phyloP scores from a whole-genome alignment of 345 rosid species.

The Acer yangbiense region DNA sequence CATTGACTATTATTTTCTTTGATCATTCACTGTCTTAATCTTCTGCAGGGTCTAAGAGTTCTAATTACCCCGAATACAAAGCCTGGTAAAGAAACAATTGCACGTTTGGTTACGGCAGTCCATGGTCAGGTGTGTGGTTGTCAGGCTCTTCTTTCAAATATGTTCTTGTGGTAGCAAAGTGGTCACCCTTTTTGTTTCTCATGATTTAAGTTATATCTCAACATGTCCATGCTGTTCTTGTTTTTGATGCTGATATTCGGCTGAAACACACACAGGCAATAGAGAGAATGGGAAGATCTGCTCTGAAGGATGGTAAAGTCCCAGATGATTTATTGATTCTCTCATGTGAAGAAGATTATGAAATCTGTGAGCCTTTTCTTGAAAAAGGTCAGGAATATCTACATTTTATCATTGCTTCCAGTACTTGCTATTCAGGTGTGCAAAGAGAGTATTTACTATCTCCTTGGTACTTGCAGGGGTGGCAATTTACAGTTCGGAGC shows the following conservation, averaged over 20 bases:
- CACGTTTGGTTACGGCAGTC: conserved; percentile 63
- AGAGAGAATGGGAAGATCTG: conserved; percentile 78
- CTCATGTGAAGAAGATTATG: conserved; percentile 82
- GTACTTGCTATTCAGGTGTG: background rate
- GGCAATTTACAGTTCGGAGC: conserved; percentile 81
- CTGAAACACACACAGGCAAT: conserved; percentile 50
- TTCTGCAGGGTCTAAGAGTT: conserved; percentile 66
- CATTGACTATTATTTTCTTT: conserved; percentile 10
- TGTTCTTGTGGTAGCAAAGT: background rate
- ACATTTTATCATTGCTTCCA: background rate
- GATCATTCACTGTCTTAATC: conserved; percentile 18
- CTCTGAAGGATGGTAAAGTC: conserved; percentile 53
- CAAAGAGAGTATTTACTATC: background rate
- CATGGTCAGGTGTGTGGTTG: conserved; percentile 59
- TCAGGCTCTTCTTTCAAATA: background rate
- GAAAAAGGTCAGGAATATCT: conserved; percentile 58
- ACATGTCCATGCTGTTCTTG: background rate
- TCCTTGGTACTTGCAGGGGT: conserved; percentile 49
- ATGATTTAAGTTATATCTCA: background rate
- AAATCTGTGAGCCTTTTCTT: conserved; percentile 60
- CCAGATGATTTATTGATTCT: conserved; percentile 65
- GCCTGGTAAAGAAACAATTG: conserved; percentile 68
- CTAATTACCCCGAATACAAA: conserved; percentile 68
- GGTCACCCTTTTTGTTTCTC: background rate
- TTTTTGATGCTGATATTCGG: conserved; percentile 25